These are phyloP conservation scores for Penicillium sp. DNA, from an alignment of 2,329 filamentous ascomycete genomes.

Conservation along the genomic window DNA sequence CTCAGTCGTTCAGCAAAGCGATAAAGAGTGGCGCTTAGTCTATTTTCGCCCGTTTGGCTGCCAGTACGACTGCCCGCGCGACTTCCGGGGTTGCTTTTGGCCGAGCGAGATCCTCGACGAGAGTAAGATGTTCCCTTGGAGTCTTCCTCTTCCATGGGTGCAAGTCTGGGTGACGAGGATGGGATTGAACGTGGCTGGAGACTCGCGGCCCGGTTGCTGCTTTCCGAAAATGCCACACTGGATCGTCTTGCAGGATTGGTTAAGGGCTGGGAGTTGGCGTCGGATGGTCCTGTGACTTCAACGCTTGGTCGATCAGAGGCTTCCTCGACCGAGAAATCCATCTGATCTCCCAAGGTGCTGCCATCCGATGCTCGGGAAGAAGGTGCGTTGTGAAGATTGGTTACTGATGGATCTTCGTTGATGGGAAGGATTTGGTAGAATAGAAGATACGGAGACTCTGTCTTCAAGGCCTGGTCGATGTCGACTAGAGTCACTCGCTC, in stretches of 20 bases:
- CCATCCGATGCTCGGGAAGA: conserved; percentile 31
- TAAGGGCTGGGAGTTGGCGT: conserved; percentile 18
- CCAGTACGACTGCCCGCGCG: conserved; percentile 38
- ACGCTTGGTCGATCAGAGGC: conserved; percentile 39
- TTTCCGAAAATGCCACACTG: conserved; percentile 33
- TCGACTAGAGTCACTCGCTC: conserved; percentile 75
- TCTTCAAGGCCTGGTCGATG: conserved; percentile 73
- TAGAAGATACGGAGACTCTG: conserved; percentile 91
- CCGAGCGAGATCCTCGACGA: conserved; percentile 31
- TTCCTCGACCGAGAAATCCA: conserved; percentile 17
- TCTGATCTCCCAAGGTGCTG: conserved; percentile 13
- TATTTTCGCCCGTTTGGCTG: conserved; percentile 39
- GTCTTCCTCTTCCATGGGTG: conserved; percentile 27
- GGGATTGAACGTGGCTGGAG: conserved; percentile 25
- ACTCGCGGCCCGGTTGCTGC: conserved; percentile 8
- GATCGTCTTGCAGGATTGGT: conserved; percentile 23
- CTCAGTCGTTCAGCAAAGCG: conserved; percentile 37
- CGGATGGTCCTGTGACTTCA: conserved; percentile 37
- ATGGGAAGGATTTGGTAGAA: conserved; percentile 96
- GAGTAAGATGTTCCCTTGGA: conserved; percentile 27
- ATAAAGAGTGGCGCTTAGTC: conserved; percentile 38
- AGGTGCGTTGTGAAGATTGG: conserved; percentile 36
- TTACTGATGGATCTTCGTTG: conserved; percentile 60
- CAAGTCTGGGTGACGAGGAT: conserved; percentile 28
- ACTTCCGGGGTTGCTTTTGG: conserved; percentile 36